Conservation (phyloP, 1,139 yeast genomes). For the Pneumocystis sp. region DNA sequence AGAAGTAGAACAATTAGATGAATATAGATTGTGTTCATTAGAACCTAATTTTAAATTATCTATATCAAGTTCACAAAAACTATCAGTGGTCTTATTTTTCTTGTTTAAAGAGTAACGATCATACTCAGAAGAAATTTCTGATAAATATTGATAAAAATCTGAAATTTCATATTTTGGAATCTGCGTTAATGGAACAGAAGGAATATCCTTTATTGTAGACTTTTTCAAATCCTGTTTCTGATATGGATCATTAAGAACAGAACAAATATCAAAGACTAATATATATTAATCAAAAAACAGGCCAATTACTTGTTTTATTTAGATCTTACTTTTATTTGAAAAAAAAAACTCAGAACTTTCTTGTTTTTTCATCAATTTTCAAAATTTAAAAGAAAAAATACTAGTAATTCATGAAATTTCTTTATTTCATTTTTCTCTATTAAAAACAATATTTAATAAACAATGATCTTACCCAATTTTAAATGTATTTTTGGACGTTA, state of each 20-base stretch:
- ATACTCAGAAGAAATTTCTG: slow-evolving; percentile 39
- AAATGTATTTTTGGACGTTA: neutral
- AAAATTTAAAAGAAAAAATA: neutral
- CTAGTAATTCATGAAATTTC: neutral
- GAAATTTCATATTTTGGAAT: slow-evolving; percentile 37
- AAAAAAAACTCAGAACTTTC: neutral
- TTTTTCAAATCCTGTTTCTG: neutral
- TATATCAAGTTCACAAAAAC: slow-evolving; percentile 1
- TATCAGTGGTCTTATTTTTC: neutral
- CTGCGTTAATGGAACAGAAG: slow-evolving; percentile 59
- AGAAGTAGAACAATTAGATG: neutral
- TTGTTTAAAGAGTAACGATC: slow-evolving; percentile 19
- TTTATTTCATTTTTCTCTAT: neutral
- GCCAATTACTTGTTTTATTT: neutral
- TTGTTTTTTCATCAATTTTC: neutral
- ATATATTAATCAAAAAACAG: neutral
- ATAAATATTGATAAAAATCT: slow-evolving; percentile 35
- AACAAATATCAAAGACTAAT: neutral
- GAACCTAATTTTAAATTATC: slow-evolving; percentile 3
- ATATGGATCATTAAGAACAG: neutral
- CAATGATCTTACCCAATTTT: neutral
- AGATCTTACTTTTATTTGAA: neutral
- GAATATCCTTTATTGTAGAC: slow-evolving; percentile 74
- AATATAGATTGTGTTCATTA: neutral
- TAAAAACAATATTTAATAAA: neutral